These are phyloP conservation scores for Gamsiella multidivaricata DNA, from an alignment of 192 early-diverging fungal genomes.

Conservation along the genomic window DNA sequence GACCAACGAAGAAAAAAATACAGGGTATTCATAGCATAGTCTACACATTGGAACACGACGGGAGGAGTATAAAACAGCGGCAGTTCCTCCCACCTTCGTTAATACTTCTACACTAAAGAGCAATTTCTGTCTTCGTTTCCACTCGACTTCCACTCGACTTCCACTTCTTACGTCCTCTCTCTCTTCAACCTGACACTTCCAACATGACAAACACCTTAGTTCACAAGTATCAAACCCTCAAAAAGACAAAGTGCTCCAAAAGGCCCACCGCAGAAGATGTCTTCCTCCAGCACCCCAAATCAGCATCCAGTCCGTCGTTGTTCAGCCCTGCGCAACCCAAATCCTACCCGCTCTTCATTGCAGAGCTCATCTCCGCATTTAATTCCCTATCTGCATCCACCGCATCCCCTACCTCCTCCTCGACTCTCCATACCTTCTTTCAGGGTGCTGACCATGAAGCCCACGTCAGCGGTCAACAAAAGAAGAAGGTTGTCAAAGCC, in stretches of 20 bases:
- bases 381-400: conserved; percentile 26
- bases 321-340: neutral
- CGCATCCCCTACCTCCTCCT: conserved; percentile 10
- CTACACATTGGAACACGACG: neutral
- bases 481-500: conserved; percentile 44
- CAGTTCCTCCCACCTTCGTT: neutral
- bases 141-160: neutral
- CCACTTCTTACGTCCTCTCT: neutral
- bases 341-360: conserved; percentile 24
- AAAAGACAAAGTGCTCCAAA: conserved; percentile 9
- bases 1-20: too few species aligned
- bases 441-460: conserved; percentile 32
- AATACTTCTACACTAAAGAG: neutral
- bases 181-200: neutral
- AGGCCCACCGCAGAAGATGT: conserved; percentile 5
- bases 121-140: neutral
- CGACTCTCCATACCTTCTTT: conserved; percentile 28
- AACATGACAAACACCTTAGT: conserved; percentile 19
- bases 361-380: conserved; percentile 31
- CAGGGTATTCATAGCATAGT: neutral
- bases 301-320: neutral
- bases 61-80: too few species aligned
- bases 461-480: conserved; percentile 18
- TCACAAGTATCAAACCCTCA: conserved; percentile 22
- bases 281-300: conserved; percentile 2